phyloP scores from a whole-genome alignment of 176 grass and related monocot genomes.

The Elymus sibiricus region DNA sequence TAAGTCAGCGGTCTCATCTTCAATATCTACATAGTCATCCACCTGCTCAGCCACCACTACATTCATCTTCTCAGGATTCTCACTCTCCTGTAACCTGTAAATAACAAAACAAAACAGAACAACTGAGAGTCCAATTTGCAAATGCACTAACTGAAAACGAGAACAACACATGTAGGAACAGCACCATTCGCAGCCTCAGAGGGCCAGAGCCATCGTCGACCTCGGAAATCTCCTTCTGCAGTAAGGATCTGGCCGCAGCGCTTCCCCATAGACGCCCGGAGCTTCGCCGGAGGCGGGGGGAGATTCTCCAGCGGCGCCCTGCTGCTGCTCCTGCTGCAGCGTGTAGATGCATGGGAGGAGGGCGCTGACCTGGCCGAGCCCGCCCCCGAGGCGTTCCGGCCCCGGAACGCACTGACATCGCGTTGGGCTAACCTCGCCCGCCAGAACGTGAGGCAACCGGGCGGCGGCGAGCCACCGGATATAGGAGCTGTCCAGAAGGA shows the following conservation, averaged over 20 bases:
- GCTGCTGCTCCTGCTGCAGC: constrained; percentile 5
- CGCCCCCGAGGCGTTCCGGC: constrained; percentile 39
- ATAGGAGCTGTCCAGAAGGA: too few relatives aligned
- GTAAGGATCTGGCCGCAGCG: constrained; percentile 68
- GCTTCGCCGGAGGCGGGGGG: constrained; percentile 21
- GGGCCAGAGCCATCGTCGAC: not conserved
- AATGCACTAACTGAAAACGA: not conserved
- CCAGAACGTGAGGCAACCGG: constrained; percentile 25
- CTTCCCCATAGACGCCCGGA: constrained; percentile 48
- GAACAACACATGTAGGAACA: not conserved
- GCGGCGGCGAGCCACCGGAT: too few relatives aligned
- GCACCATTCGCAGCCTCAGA: constrained; percentile 9
- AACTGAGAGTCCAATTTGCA: not conserved
- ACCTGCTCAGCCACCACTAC: constrained; percentile 14
- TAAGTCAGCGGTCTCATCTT: constrained; percentile 92
- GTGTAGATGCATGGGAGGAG: constrained; percentile 69
- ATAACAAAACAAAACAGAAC: not conserved
- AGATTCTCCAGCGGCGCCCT: not conserved
- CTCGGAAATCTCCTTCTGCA: constrained; percentile 49
- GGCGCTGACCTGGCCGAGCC: constrained; percentile 62
- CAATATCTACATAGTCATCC: constrained; percentile 19
- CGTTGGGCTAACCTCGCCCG: constrained; percentile 21
- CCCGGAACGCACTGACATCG: constrained; percentile 48
- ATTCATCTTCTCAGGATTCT: too few relatives aligned
- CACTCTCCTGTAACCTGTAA: too few relatives aligned